These are phyloP conservation scores for Wickerhamiella hasegawae DNA, from an alignment of 805 yeast species.

Conservation along the genomic window DNA sequence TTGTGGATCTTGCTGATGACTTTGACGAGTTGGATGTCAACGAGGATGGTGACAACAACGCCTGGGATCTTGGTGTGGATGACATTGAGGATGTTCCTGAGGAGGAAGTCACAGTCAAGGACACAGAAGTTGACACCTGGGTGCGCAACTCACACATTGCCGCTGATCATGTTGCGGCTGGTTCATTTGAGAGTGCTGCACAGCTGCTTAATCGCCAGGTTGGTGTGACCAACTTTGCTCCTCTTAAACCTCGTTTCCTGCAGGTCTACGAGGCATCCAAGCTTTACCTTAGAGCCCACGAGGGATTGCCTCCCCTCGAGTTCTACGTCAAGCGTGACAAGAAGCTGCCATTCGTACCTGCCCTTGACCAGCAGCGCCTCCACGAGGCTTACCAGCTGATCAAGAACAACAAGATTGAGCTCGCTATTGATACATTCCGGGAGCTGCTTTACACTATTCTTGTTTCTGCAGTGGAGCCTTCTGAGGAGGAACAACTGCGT, in stretches of 20 bases:
- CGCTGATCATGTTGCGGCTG: constrained; percentile 89
- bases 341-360: constrained; percentile 60
- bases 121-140: constrained; percentile 64
- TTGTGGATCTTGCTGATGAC: constrained; percentile 26
- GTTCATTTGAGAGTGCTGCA: constrained; percentile 92
- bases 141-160: constrained; percentile 76
- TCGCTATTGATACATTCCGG: constrained; percentile 69
- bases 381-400: constrained; percentile 69
- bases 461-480: constrained; percentile 53
- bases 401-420: constrained; percentile 67
- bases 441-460: constrained; percentile 60
- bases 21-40: constrained; percentile 30
- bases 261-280: constrained; percentile 74
- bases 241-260: constrained; percentile 65
- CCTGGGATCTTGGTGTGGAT: constrained; percentile 36
- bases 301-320: constrained; percentile 54
- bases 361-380: constrained; percentile 45
- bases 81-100: constrained; percentile 24
- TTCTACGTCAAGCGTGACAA: constrained; percentile 57
- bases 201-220: constrained; percentile 79
- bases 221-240: constrained; percentile 77
- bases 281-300: constrained; percentile 56
- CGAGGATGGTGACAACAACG: constrained; percentile 30
- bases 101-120: constrained; percentile 19
- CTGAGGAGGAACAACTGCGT: constrained; percentile 59